A percentile compares a stretch with the other conserved stretches of the same genome.
Evolutionary conservation across 2,329 filamentous ascomycete species (phyloP).

Genomic region (Septoria petroselini): DNA sequence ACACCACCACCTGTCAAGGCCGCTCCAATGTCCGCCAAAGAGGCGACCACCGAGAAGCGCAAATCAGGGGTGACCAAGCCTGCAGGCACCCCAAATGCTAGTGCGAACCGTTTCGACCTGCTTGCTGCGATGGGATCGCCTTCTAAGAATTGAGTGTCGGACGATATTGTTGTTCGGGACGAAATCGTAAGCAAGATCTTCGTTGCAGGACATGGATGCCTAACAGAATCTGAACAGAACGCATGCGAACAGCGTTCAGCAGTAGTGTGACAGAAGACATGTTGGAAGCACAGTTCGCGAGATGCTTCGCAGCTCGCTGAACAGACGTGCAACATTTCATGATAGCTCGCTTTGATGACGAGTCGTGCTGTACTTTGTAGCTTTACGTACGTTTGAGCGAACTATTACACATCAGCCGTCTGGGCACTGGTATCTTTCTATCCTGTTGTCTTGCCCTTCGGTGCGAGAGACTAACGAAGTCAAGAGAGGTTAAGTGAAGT

Average conservation of each 20-base stretch:
- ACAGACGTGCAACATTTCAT: neutral
- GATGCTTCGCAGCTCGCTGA: neutral
- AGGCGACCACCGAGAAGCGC: conserved; percentile 13
- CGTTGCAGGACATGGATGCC: too few species aligned
- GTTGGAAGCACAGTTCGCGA: neutral
- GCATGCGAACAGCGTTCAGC: too few species aligned
- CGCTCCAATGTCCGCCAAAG: conserved; percentile 11
- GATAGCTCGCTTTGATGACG: conserved; percentile 1
- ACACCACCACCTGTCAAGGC: conserved; percentile 7
- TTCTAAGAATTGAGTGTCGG: conserved; percentile 5
- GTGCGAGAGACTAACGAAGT: too few species aligned
- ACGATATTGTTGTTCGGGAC: too few species aligned
- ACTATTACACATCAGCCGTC: neutral
- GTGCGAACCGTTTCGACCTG: conserved; percentile 10
- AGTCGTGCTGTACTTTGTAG: conserved; percentile 7
- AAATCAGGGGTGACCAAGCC: conserved; percentile 10
- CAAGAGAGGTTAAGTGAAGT: too few species aligned
- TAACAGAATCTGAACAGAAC: too few species aligned
- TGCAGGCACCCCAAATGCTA: conserved; percentile 9
- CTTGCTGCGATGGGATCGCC: conserved; percentile 9
- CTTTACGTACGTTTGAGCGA: conserved; percentile 10
- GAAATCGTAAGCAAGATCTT: too few species aligned
- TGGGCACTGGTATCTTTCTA: too few species aligned
- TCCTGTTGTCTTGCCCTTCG: too few species aligned
- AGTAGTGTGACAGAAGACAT: neutral